phyloP scores from a whole-genome alignment of 129 eudicot species.

The Artemisia annua region DNA sequence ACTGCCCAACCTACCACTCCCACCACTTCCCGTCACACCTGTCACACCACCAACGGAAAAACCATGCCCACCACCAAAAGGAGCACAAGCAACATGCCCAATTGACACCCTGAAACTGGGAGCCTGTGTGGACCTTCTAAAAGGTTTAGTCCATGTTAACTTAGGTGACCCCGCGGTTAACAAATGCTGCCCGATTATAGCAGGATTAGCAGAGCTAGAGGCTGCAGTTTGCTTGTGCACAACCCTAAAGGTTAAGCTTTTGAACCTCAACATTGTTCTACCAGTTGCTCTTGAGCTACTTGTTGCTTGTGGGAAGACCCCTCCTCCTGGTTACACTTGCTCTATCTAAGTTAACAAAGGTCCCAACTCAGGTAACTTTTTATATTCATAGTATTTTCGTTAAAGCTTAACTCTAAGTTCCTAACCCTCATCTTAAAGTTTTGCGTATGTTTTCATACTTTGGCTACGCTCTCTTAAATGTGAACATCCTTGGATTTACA shows the following conservation, averaged over 20 bases:
- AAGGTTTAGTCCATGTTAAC: constrained; percentile 67
- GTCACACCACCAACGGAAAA: constrained; percentile 28
- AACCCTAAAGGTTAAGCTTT: constrained; percentile 69
- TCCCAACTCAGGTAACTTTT: constrained; percentile 29
- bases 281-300: constrained; percentile 86
- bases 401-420: constrained; percentile 1
- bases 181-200: constrained; percentile 67
- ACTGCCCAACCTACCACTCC: background rate
- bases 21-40: background rate
- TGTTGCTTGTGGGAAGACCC: constrained; percentile 78
- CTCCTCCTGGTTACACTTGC: constrained; percentile 94
- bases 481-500: no score
- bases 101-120: constrained; percentile 71
- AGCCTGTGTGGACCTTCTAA: constrained; percentile 87
- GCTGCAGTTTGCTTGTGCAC: constrained; percentile 93
- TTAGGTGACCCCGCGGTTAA: constrained; percentile 70
- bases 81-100: constrained; percentile 44
- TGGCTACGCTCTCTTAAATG: no score
- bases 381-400: background rate
- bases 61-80: constrained; percentile 46
- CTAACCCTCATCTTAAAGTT: background rate
- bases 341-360: constrained; percentile 41
- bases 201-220: constrained; percentile 70
- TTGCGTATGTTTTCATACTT: background rate
- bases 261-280: constrained; percentile 52